A percentile compares a stretch with the other conserved stretches of the same genome.
These are phyloP conservation scores for Rhizopogon salebrosus DNA, from an alignment of 768 basidiomycete genomes.

Conservation along the genomic window DNA sequence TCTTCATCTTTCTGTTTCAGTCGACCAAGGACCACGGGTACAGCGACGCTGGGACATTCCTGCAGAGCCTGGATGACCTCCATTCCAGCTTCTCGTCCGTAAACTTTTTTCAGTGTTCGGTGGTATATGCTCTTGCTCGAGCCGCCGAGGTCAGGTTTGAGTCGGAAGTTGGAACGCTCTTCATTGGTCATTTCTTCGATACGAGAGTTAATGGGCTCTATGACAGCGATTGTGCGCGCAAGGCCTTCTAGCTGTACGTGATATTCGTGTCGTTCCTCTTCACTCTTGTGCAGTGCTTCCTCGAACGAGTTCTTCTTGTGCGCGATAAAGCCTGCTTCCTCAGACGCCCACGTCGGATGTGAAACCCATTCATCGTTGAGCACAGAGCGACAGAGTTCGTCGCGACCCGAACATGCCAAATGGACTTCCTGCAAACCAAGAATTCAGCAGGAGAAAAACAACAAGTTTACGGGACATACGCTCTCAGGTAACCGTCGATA, in stretches of 20 bases:
- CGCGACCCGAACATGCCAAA: constrained; percentile 90
- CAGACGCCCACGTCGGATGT: constrained; percentile 97
- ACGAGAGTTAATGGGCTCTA: constrained; percentile 82
- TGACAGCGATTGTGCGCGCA: constrained; percentile 80
- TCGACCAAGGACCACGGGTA: constrained; percentile 86
- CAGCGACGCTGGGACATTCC: constrained; percentile 84
- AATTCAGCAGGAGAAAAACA: neutral
- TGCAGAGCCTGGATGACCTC: constrained; percentile 86
- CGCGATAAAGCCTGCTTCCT: constrained; percentile 89
- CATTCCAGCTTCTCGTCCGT: constrained; percentile 69
- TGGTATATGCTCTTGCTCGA: constrained; percentile 84
- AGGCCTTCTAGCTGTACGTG: constrained; percentile 93
- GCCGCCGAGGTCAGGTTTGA: constrained; percentile 88
- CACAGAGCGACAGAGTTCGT: constrained; percentile 91
- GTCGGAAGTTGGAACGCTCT: constrained; percentile 74
- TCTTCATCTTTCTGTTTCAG: constrained; percentile 95
- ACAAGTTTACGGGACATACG: constrained; percentile 45
- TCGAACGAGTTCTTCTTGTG: constrained; percentile 98
- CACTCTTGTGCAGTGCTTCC: constrained; percentile 92
- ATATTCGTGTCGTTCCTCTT: constrained; percentile 97
- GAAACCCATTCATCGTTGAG: constrained; percentile 98
- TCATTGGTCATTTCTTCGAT: constrained; percentile 87
- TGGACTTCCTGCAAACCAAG: constrained; percentile 63
- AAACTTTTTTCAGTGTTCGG: constrained; percentile 90
- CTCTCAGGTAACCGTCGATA: constrained; percentile 86